phyloP scores from a whole-genome alignment of 495 filamentous ascomycete genomes.

The Arthonia radiata region DNA sequence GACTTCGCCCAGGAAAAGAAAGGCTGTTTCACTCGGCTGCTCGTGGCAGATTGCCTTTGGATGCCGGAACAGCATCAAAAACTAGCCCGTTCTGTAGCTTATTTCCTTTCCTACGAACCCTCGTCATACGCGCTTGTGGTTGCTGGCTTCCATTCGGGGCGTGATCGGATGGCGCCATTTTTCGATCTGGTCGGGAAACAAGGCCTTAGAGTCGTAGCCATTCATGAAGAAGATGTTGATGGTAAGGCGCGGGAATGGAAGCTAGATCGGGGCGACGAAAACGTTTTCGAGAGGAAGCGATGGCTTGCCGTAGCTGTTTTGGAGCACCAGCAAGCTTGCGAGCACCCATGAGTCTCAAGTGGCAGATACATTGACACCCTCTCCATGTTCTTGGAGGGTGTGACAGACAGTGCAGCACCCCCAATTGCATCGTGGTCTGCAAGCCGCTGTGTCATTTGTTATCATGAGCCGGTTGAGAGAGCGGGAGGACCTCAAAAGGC shows the following conservation, averaged over 20 bases:
- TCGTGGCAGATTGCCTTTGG: constrained; percentile 73
- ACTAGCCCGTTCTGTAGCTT: constrained; percentile 39
- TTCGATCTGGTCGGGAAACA: constrained; percentile 28
- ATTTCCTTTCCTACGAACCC: constrained; percentile 33
- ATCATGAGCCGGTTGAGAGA: too few relatives aligned
- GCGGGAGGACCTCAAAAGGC: too few relatives aligned
- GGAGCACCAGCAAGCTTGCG: too few relatives aligned
- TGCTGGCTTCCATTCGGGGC: constrained; percentile 66
- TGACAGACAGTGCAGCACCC: too few relatives aligned
- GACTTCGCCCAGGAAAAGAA: constrained; percentile 24
- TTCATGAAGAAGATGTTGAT: constrained; percentile 52
- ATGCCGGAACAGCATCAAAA: constrained; percentile 55
- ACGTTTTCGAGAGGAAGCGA: constrained; percentile 36
- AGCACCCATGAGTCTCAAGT: too few relatives aligned
- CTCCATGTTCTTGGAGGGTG: too few relatives aligned
- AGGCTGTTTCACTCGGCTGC: constrained; percentile 36
- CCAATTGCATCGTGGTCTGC: too few relatives aligned
- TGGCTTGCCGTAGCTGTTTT: constrained; percentile 66
- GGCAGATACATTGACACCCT: too few relatives aligned
- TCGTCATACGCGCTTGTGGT: constrained; percentile 37
- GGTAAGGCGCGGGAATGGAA: constrained; percentile 41
- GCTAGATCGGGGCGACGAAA: constrained; percentile 34
- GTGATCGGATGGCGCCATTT: constrained; percentile 43
- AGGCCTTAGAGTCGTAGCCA: constrained; percentile 41
- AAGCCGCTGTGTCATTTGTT: too few relatives aligned